Evolutionary conservation across 2,329 filamentous ascomycete genomes (phyloP).

Genomic region (Ascochyta pisi): DNA sequence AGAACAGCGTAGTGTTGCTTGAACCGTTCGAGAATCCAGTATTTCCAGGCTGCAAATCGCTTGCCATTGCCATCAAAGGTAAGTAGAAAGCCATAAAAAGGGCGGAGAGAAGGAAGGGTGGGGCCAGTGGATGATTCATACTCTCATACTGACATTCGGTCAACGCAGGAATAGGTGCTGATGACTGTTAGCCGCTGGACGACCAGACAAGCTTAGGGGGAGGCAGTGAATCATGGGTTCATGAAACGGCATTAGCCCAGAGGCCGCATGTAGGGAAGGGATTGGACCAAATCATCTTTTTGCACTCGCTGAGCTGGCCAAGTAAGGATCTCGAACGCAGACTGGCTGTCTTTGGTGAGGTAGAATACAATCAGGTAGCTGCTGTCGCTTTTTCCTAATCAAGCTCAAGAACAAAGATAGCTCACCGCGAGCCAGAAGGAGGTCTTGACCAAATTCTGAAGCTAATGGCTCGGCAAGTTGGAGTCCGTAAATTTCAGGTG

Average conservation of each 20-base stretch:
- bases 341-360: neutral
- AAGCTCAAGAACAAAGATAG: neutral
- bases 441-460: neutral
- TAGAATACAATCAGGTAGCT: neutral
- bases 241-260: neutral
- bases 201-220: neutral
- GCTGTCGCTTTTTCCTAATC: conserved; percentile 1
- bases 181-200: neutral
- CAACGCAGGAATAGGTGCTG: neutral
- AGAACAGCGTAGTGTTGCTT: neutral
- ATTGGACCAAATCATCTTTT: neutral
- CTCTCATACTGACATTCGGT: neutral
- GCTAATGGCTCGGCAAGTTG: neutral
- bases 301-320: neutral
- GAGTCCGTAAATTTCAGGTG: neutral
- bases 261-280: conserved; percentile 1
- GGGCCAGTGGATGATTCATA: neutral
- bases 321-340: neutral
- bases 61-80: conserved; percentile 1
- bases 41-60: conserved; percentile 9
- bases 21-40: neutral
- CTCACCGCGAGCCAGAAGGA: neutral
- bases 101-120: neutral
- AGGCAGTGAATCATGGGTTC: neutral
- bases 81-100: neutral